These are phyloP conservation scores for Gryganskiella cystojenkinii DNA, from an alignment of 192 early-diverging fungal species.

Conservation along the genomic window DNA sequence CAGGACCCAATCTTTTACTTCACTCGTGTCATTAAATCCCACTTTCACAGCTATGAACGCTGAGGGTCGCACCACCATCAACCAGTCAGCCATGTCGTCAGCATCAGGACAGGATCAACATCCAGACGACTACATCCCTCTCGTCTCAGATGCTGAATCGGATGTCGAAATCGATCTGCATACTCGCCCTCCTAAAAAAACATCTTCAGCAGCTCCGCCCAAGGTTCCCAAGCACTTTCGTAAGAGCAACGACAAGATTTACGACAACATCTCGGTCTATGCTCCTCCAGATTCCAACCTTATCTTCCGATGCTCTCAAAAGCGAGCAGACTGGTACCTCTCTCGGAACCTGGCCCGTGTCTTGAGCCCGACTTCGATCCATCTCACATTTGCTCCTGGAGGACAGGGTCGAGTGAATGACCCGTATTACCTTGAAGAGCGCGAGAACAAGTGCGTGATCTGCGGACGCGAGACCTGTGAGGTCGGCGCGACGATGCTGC, in stretches of 20 bases:
- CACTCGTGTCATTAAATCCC: no score
- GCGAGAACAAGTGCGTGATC: conserved; percentile 47
- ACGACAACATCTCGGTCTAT: conserved; percentile 51
- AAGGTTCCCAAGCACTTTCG: conserved; percentile 44
- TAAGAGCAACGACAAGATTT: conserved; percentile 36
- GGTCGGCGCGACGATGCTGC: conserved; percentile 48
- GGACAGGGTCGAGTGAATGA: conserved; percentile 37
- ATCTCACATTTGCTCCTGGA: conserved; percentile 43
- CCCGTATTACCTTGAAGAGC: conserved; percentile 38
- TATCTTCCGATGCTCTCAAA: conserved; percentile 48
- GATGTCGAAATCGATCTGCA: conserved; percentile 35
- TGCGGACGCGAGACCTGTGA: conserved; percentile 23
- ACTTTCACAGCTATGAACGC: no score
- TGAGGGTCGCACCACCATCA: background rate
- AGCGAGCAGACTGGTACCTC: conserved; percentile 45
- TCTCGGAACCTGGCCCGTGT: conserved; percentile 28
- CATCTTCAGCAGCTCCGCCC: background rate
- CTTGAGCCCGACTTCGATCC: conserved; percentile 27
- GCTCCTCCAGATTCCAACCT: conserved; percentile 48
- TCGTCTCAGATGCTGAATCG: conserved; percentile 30
- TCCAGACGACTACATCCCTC: conserved; percentile 14
- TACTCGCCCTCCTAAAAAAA: conserved; percentile 10
- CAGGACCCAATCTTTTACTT: no score
- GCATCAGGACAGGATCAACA: background rate
- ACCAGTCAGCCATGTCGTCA: background rate